Percentiles rank a stretch among this genome's conserved stretches.
These are phyloP conservation scores for Wallacemonas rigidus DNA, from an alignment of 208 protist species.

Conservation along the genomic window DNA sequence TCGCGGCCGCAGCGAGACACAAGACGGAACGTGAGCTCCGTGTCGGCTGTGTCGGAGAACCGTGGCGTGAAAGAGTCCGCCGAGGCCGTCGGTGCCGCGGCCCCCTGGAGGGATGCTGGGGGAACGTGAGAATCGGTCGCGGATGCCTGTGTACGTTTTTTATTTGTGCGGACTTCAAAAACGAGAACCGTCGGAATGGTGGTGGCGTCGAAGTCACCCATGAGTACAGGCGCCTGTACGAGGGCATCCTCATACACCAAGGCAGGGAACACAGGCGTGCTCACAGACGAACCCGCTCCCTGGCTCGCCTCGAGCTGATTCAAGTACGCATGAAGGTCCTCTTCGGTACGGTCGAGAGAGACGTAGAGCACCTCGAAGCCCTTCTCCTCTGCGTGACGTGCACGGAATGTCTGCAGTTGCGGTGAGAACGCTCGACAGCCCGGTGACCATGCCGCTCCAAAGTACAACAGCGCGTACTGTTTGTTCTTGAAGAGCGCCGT, in stretches of 20 bases:
- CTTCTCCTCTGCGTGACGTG: slow-evolving; percentile 14
- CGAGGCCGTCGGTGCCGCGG: slow-evolving; percentile 20
- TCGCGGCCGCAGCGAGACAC: slow-evolving; percentile 34
- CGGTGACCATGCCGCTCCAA: slow-evolving; percentile 35
- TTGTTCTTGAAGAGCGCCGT: slow-evolving; percentile 19
- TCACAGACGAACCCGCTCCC: background rate
- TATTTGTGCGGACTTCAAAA: slow-evolving; percentile 20
- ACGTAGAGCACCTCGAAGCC: slow-evolving; percentile 54
- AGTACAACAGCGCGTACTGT: slow-evolving; percentile 43
- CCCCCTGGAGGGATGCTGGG: background rate
- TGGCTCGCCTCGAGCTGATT: slow-evolving; percentile 24
- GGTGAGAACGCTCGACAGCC: slow-evolving; percentile 57
- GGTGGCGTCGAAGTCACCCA: slow-evolving; percentile 28
- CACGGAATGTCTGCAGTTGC: slow-evolving; percentile 30
- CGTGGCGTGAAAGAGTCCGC: background rate
- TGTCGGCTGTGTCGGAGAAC: background rate
- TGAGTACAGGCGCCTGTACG: slow-evolving; percentile 21
- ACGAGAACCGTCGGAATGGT: slow-evolving; percentile 47
- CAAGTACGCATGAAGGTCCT: slow-evolving; percentile 46
- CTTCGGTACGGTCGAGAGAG: slow-evolving; percentile 38
- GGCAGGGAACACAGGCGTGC: slow-evolving; percentile 46
- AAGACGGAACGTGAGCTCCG: slow-evolving; percentile 13
- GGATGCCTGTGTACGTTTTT: background rate
- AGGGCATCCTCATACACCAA: slow-evolving; percentile 34
- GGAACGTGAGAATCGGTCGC: background rate